phyloP scores from a whole-genome alignment of 352 stramenopile genomes.

The Phytophthora idaei region DNA sequence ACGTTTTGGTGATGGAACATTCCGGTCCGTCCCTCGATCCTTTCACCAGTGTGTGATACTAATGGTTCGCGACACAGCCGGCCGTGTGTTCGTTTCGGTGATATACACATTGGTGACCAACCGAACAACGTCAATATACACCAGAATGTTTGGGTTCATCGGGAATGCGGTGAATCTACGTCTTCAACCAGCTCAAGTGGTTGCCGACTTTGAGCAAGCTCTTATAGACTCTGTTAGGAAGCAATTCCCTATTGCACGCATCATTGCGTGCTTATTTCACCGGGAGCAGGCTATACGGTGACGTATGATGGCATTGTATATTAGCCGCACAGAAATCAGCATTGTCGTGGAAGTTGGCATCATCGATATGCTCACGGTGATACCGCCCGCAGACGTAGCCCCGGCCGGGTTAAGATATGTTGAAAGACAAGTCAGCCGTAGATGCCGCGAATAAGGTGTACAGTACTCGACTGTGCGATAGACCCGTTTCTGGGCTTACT shows the following conservation, averaged over 20 bases:
- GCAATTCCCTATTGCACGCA: conserved; percentile 10
- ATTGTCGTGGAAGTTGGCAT: conserved; percentile 4
- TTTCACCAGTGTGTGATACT: conserved; percentile 31
- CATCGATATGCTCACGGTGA: conserved; percentile 7
- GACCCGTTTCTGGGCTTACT: neutral
- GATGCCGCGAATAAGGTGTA: neutral
- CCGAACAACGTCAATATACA: conserved; percentile 11
- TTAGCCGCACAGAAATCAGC: neutral
- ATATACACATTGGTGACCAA: conserved; percentile 14
- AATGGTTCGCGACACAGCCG: conserved; percentile 20
- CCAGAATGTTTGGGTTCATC: conserved; percentile 18
- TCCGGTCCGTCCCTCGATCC: conserved; percentile 9
- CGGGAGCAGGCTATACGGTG: conserved; percentile 10
- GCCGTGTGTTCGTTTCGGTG: conserved; percentile 14
- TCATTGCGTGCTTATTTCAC: conserved; percentile 23
- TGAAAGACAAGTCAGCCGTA: neutral
- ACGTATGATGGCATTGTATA: neutral
- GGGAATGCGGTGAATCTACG: neutral
- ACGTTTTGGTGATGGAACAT: conserved; percentile 35
- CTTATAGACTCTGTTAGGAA: conserved; percentile 14
- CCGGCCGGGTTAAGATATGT: neutral
- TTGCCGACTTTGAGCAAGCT: conserved; percentile 20
- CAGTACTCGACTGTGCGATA: neutral
- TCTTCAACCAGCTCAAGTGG: conserved; percentile 12
- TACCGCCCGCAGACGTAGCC: neutral